phyloP scores from a whole-genome alignment of 495 filamentous ascomycete species.

The Viridothelium virens region DNA sequence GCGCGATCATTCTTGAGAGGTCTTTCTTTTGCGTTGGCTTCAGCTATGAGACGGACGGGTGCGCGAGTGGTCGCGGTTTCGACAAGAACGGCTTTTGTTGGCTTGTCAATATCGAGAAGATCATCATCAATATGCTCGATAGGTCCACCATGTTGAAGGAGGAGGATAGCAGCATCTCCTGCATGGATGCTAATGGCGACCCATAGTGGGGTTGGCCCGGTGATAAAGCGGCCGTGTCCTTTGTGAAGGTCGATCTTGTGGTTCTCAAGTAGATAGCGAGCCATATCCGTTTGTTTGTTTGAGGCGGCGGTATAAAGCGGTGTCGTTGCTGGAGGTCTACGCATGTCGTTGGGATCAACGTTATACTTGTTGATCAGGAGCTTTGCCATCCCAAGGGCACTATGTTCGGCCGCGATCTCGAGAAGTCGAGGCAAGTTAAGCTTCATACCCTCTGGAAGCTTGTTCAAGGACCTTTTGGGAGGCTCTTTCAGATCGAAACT shows the following conservation, averaged over 20 bases:
- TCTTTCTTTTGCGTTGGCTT: background rate
- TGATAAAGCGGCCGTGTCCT: slow-evolving; percentile 3
- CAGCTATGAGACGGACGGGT: background rate
- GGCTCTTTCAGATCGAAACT: background rate
- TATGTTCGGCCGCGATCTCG: background rate
- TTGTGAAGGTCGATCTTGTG: background rate
- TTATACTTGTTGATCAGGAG: background rate
- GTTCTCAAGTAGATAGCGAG: background rate
- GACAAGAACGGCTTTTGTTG: background rate
- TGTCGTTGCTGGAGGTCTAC: slow-evolving; percentile 2
- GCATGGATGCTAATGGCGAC: background rate
- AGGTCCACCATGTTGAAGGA: background rate
- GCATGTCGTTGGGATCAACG: background rate
- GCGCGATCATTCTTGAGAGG: background rate
- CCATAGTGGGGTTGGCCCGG: background rate
- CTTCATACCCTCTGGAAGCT: background rate
- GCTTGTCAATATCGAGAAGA: background rate
- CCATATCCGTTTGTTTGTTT: background rate
- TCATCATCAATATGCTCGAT: slow-evolving; percentile 1
- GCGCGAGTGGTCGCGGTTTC: background rate
- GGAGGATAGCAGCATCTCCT: background rate
- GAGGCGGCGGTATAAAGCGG: background rate
- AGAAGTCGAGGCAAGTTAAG: background rate
- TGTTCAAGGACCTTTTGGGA: background rate
- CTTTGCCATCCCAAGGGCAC: background rate